Percentiles rank a stretch among this genome's conserved stretches.
Evolutionary conservation across 352 stramenopile species (phyloP).

Genomic region (Phytophthora tubulina): DNA sequence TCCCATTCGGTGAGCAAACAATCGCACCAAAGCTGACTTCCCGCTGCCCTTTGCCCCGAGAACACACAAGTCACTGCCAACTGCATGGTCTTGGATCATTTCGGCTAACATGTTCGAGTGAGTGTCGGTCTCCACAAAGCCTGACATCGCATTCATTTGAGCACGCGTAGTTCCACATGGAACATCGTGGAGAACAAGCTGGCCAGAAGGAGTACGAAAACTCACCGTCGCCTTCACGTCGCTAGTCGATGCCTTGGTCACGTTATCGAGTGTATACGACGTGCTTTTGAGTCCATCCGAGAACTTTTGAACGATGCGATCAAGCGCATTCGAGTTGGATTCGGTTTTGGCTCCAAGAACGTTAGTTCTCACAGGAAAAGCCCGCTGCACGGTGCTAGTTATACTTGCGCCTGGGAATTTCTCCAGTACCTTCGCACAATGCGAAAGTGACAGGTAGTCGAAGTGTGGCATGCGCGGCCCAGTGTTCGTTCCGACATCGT

Average conservation of each 20-base stretch:
- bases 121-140: constrained; percentile 70
- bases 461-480: constrained; percentile 79
- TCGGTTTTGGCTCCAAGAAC: constrained; percentile 52
- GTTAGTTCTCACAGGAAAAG: constrained; percentile 68
- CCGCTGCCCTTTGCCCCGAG: constrained; percentile 86
- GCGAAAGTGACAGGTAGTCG: constrained; percentile 65
- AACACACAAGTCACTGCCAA: constrained; percentile 82
- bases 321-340: constrained; percentile 59
- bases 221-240: constrained; percentile 34
- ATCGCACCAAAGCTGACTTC: constrained; percentile 77
- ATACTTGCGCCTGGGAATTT: constrained; percentile 61
- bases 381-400: constrained; percentile 47
- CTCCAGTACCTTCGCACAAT: constrained; percentile 64
- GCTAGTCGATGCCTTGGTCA: constrained; percentile 40
- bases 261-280: constrained; percentile 49
- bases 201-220: constrained; percentile 24
- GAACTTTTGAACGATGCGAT: constrained; percentile 68
- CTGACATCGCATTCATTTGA: constrained; percentile 37
- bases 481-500: constrained; percentile 42
- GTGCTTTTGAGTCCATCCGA: constrained; percentile 31
- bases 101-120: constrained; percentile 59
- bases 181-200: constrained; percentile 41
- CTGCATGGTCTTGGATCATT: constrained; percentile 87
- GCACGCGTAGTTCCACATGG: constrained; percentile 53
- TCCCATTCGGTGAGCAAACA: constrained; percentile 78